Evolutionary conservation across 164 flowering plant genomes (phyloP).

Genomic region (Echeveria elegans): DNA sequence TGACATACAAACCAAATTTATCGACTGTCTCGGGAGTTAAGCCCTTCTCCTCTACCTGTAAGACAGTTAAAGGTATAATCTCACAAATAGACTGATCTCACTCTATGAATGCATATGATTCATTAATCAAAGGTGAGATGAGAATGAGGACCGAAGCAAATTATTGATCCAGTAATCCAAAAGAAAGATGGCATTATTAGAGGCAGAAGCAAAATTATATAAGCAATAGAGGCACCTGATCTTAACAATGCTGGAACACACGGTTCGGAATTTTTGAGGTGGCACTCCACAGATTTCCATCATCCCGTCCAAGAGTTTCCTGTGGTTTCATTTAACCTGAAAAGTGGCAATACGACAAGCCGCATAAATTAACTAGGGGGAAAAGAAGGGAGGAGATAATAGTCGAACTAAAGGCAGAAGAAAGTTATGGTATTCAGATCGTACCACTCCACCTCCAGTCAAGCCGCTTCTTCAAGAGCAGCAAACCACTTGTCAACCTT

Average conservation of each 20-base stretch:
- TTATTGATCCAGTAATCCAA: background rate
- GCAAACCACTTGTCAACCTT: constrained; percentile 57
- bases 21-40: constrained; percentile 68
- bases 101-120: background rate
- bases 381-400: background rate
- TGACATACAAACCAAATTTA: constrained; percentile 69
- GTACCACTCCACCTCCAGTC: too few species aligned
- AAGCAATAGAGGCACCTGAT: background rate
- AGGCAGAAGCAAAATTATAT: background rate
- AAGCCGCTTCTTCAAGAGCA: constrained; percentile 59
- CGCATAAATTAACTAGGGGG: background rate
- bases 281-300: constrained; percentile 95
- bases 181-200: too few species aligned
- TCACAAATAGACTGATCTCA: background rate
- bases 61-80: background rate
- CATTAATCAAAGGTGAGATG: background rate
- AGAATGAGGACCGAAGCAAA: background rate
- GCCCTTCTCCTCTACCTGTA: constrained; percentile 86
- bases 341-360: constrained; percentile 1
- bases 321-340: constrained; percentile 85
- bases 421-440: too few species aligned
- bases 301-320: constrained; percentile 91
- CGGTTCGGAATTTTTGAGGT: constrained; percentile 81
- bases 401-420: too few species aligned
- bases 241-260: constrained; percentile 90